These are phyloP conservation scores for Gonium pectorale DNA, from an alignment of 139 green algal genomes.

Conservation along the genomic window DNA sequence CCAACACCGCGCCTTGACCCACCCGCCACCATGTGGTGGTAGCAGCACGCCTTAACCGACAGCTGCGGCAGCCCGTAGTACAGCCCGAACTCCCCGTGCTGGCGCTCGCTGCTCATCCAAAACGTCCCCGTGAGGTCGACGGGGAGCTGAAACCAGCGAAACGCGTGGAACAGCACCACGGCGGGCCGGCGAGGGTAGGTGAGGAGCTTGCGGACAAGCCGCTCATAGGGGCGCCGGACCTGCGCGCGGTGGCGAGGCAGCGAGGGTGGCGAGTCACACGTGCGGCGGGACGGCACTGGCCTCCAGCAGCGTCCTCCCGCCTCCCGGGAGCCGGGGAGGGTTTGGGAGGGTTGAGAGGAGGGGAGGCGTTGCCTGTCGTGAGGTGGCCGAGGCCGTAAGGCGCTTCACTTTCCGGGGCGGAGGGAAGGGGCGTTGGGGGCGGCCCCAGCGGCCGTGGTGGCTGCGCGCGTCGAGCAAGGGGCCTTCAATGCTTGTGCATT, in stretches of 20 bases:
- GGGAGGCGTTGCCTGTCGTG: too few relatives aligned
- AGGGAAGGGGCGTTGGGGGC: too few relatives aligned
- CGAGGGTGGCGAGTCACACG: neutral
- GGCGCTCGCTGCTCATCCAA: slow-evolving; percentile 31
- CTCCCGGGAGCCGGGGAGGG: too few relatives aligned
- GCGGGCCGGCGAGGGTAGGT: slow-evolving; percentile 54
- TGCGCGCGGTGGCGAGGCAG: neutral
- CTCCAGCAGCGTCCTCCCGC: too few relatives aligned
- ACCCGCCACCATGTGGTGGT: slow-evolving; percentile 35
- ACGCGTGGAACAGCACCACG: slow-evolving; percentile 54
- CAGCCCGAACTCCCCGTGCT: slow-evolving; percentile 43
- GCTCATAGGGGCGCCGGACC: slow-evolving; percentile 51
- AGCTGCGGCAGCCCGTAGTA: slow-evolving; percentile 51
- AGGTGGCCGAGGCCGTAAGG: too few relatives aligned
- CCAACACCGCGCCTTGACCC: neutral
- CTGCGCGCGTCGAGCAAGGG: too few relatives aligned
- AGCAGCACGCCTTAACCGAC: slow-evolving; percentile 47
- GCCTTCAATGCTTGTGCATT: too few relatives aligned
- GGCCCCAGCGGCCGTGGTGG: too few relatives aligned
- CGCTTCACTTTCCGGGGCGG: too few relatives aligned
- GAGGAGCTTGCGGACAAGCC: slow-evolving; percentile 62
- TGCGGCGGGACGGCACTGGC: too few relatives aligned
- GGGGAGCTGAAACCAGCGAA: slow-evolving; percentile 26
- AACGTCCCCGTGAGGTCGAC: neutral
- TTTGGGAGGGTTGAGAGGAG: too few relatives aligned